Evolutionary conservation across 345 rosid genomes (phyloP).

Genomic region (Toxicodendron radicans): DNA sequence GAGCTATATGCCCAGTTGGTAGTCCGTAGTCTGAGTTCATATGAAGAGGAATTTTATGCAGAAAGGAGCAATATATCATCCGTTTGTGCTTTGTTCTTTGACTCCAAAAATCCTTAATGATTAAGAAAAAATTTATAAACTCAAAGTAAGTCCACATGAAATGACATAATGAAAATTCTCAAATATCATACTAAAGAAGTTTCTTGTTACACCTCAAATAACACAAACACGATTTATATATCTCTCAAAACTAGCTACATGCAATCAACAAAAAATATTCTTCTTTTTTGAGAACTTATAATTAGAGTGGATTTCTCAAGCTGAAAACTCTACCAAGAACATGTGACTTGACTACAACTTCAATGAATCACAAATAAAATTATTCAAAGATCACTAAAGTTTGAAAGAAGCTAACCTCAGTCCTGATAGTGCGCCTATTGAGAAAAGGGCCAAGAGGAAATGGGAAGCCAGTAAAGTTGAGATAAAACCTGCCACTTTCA

Average conservation of each 20-base stretch:
- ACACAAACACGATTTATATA: neutral
- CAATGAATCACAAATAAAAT: neutral
- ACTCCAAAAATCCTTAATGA: neutral
- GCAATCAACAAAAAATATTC: neutral
- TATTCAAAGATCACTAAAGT: neutral
- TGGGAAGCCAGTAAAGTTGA: conserved; percentile 90
- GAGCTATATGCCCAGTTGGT: too few relatives aligned
- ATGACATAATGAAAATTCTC: neutral
- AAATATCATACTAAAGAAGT: neutral
- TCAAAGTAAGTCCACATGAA: neutral
- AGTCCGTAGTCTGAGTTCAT: too few relatives aligned
- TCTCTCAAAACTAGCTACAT: neutral
- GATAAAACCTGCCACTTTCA: conserved; percentile 58
- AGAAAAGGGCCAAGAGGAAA: conserved; percentile 99
- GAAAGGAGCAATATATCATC: too few relatives aligned
- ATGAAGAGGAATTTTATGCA: too few relatives aligned
- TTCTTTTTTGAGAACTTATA: neutral
- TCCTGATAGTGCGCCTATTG: conserved; percentile 78
- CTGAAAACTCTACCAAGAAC: neutral
- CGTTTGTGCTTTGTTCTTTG: too few relatives aligned
- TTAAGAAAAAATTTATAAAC: neutral
- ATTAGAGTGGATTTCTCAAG: neutral
- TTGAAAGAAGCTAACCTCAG: conserved; percentile 56
- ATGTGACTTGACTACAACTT: neutral
- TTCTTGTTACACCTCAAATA: neutral